phyloP scores from a whole-genome alignment of 169 alveolate species.

The Perkinsus marinus region DNA sequence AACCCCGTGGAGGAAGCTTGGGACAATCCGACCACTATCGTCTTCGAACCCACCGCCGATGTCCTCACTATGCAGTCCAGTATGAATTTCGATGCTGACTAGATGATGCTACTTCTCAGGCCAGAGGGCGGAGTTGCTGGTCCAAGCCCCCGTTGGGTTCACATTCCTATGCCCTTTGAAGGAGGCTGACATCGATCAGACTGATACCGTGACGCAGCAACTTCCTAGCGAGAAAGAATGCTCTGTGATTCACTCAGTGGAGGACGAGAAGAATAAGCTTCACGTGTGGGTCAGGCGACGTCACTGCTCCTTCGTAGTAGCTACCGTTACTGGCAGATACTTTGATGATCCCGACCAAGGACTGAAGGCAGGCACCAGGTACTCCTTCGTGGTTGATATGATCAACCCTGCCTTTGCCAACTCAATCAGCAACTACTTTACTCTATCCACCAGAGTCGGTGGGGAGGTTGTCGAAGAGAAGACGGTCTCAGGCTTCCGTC shows the following conservation, averaged over 20 bases:
- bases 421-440: slow-evolving; percentile 1
- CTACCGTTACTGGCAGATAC: neutral
- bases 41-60: neutral
- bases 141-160: slow-evolving; percentile 4
- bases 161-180: slow-evolving; percentile 1
- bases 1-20: slow-evolving; percentile 5
- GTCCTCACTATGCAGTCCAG: neutral
- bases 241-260: neutral
- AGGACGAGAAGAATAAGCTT: neutral
- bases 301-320: neutral
- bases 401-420: neutral
- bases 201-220: neutral
- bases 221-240: neutral
- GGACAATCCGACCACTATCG: slow-evolving; percentile 1
- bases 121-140: neutral
- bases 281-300: neutral
- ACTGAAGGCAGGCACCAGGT: neutral
- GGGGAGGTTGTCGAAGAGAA: neutral
- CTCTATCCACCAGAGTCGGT: neutral
- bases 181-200: neutral
- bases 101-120: neutral
- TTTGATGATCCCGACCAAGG: neutral
- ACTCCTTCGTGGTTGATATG: slow-evolving; percentile 3
- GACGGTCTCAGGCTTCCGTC: neutral
- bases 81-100: neutral